These are phyloP conservation scores for Pelargonium myrrhifolium DNA, from an alignment of 441 rosid genomes.

Conservation along the genomic window DNA sequence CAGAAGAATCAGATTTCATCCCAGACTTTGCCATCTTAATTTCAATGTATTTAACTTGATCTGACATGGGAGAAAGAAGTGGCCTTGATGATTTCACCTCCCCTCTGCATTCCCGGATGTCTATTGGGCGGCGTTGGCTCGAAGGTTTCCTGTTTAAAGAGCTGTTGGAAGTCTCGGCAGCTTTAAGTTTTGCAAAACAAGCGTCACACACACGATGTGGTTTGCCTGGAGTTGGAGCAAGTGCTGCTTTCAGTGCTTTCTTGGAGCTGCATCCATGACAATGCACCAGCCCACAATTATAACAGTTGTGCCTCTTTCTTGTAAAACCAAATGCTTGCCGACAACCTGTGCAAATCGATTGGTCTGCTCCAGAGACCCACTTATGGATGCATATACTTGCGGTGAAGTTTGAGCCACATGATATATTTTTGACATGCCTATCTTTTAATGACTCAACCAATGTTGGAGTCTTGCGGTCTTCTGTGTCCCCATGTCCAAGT, in stretches of 20 bases:
- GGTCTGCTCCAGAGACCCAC: constrained; percentile 89
- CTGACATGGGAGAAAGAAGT: constrained; percentile 53
- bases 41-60: constrained; percentile 53
- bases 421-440: constrained; percentile 87
- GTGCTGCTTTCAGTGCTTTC: constrained; percentile 78
- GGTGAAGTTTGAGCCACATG: constrained; percentile 84
- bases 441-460: constrained; percentile 82
- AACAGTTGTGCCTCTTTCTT: constrained; percentile 92
- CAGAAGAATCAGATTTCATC: too few relatives aligned
- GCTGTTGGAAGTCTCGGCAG: constrained; percentile 52
- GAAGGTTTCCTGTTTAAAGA: constrained; percentile 51
- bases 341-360: constrained; percentile 96
- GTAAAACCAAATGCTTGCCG: constrained; percentile 79
- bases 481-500: constrained; percentile 83
- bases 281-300: constrained; percentile 84
- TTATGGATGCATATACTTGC: constrained; percentile 91
- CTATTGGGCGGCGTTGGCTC: constrained; percentile 41
- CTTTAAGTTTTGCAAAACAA: constrained; percentile 71
- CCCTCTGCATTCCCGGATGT: constrained; percentile 57
- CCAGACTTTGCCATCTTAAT: constrained; percentile 50
- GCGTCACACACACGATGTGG: constrained; percentile 83
- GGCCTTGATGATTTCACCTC: constrained; percentile 48
- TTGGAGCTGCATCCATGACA: constrained; percentile 86
- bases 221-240: constrained; percentile 92
- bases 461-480: constrained; percentile 73